Percentiles rank a stretch among this genome's conserved stretches.
These are phyloP conservation scores for Debaryomyces coudertii DNA, from an alignment of 1,139 yeast species.

Conservation along the genomic window DNA sequence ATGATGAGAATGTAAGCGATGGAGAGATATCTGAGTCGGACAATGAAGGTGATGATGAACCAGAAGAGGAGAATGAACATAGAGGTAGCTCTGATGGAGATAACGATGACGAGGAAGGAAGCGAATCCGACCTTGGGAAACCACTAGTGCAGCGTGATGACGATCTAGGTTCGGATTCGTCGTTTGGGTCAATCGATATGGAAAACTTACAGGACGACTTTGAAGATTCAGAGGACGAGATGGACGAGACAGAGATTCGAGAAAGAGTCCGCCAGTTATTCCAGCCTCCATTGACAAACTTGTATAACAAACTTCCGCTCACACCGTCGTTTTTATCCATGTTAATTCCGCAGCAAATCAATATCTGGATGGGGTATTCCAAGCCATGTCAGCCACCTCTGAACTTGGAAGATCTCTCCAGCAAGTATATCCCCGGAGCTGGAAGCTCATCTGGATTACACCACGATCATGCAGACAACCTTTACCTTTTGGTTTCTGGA, in stretches of 20 bases:
- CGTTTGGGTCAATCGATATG: constrained; percentile 45
- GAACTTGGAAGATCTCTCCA: constrained; percentile 28
- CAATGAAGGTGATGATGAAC: constrained; percentile 24
- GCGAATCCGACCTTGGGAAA: constrained; percentile 11
- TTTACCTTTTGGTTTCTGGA: constrained; percentile 63
- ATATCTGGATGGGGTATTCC: constrained; percentile 66
- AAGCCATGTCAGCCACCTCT: constrained; percentile 11
- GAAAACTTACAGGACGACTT: constrained; percentile 54
- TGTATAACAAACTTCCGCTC: constrained; percentile 44
- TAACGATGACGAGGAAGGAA: constrained; percentile 17
- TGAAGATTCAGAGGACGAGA: constrained; percentile 35
- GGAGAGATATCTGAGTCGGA: constrained; percentile 23
- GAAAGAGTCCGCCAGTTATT: constrained; percentile 46
- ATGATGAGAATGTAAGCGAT: constrained; percentile 14
- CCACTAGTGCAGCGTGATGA: constrained; percentile 12
- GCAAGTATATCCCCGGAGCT: constrained; percentile 53
- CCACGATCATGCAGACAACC: constrained; percentile 79
- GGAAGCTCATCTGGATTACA: constrained; percentile 77
- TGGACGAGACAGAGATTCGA: constrained; percentile 14
- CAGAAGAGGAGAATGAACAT: constrained; percentile 18
- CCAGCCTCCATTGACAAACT: constrained; percentile 63
- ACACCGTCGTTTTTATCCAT: constrained; percentile 42
- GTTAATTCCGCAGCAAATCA: constrained; percentile 69
- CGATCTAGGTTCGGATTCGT: constrained; percentile 12
- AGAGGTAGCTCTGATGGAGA: constrained; percentile 17